phyloP scores from a whole-genome alignment of 257 asterid species.

The Forsythia suspensa region DNA sequence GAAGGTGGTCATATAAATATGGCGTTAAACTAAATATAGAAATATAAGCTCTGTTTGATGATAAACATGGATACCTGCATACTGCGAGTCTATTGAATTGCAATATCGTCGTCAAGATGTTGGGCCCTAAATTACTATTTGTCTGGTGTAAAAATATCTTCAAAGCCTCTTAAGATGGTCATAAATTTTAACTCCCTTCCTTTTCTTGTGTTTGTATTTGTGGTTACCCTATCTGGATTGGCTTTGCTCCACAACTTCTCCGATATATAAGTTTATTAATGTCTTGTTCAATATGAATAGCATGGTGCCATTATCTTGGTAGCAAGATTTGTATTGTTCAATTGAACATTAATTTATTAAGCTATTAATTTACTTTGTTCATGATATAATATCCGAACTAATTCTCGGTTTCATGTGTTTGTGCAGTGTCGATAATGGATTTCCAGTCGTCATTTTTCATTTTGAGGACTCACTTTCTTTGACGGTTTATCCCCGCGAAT shows the following conservation, averaged over 20 bases:
- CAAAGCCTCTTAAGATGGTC: not conserved
- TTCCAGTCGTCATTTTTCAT: conserved; percentile 79
- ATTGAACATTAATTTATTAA: not conserved
- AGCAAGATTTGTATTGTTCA: not conserved
- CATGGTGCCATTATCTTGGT: not conserved
- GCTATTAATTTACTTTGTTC: not conserved
- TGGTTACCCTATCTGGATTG: not conserved
- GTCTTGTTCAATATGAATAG: not conserved
- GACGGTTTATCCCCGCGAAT: conserved; percentile 76
- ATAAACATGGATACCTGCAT: not conserved
- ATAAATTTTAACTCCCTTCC: not conserved
- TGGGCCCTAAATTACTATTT: not conserved
- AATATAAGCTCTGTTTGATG: not conserved
- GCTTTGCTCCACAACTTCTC: not conserved
- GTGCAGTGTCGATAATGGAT: conserved; percentile 83
- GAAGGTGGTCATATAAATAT: not conserved
- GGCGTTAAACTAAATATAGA: not conserved
- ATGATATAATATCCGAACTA: not conserved
- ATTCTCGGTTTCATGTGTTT: conserved; percentile 21
- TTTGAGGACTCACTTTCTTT: conserved; percentile 63
- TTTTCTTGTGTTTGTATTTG: not conserved
- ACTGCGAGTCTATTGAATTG: not conserved
- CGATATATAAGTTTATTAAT: not conserved
- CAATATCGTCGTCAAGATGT: not conserved
- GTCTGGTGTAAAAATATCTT: not conserved